These are phyloP conservation scores for Pleurotus pulmonarius DNA, from an alignment of 768 basidiomycete species.

Conservation along the genomic window DNA sequence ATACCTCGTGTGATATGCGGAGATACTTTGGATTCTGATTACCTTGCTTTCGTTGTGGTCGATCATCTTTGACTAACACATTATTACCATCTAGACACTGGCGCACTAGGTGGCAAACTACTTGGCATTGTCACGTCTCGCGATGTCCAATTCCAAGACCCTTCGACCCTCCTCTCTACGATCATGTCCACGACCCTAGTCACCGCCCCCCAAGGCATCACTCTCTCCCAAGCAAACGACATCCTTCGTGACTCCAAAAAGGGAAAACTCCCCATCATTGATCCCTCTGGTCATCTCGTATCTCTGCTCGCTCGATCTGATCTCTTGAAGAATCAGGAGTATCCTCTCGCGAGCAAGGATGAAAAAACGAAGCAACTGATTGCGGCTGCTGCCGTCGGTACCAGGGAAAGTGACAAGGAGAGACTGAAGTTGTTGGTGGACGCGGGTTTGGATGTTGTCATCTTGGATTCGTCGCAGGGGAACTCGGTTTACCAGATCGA, in stretches of 20 bases:
- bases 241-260: slow-evolving; percentile 96
- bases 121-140: slow-evolving; percentile 95
- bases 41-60: neutral
- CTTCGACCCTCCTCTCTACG: slow-evolving; percentile 59
- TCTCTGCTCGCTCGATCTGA: slow-evolving; percentile 95
- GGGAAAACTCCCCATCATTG: slow-evolving; percentile 91
- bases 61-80: slow-evolving; percentile 17
- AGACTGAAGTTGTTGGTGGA: slow-evolving; percentile 84
- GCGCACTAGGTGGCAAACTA: slow-evolving; percentile 84
- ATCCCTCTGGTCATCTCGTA: slow-evolving; percentile 59
- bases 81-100: slow-evolving; percentile 58
- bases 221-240: slow-evolving; percentile 86
- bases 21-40: slow-evolving; percentile 18
- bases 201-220: slow-evolving; percentile 85
- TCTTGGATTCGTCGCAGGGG: slow-evolving; percentile 95
- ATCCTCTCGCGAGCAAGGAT: slow-evolving; percentile 90
- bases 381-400: slow-evolving; percentile 94
- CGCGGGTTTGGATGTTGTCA: slow-evolving; percentile 92
- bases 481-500: slow-evolving; percentile 93
- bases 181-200: slow-evolving; percentile 92
- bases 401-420: slow-evolving; percentile 82
- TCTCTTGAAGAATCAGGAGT: slow-evolving; percentile 95
- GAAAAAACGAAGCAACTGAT: slow-evolving; percentile 92
- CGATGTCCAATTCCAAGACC: slow-evolving; percentile 89
- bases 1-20: slow-evolving; percentile 68